phyloP scores from a whole-genome alignment of 306 rosid genomes.

The Acmispon strigosus region DNA sequence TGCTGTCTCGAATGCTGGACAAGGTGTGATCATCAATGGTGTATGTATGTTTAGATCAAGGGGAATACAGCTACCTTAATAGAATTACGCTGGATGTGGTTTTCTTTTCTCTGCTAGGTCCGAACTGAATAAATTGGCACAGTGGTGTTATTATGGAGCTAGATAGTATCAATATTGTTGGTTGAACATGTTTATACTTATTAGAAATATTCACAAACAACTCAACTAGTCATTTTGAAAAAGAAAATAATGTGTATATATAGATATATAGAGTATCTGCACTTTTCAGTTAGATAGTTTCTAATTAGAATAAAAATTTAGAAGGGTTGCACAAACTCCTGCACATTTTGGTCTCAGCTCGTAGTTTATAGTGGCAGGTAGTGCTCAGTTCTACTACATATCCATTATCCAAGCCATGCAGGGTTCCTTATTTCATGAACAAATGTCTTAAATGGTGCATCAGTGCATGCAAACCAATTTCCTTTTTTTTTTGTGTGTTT shows the following conservation, averaged over 20 bases:
- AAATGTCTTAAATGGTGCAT: not conserved
- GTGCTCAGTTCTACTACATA: too few relatives aligned
- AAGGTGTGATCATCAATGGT: not conserved
- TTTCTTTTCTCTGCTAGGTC: not conserved
- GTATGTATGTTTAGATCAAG: conserved; percentile 17
- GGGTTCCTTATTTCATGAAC: not conserved
- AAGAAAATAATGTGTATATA: not conserved
- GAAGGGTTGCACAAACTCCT: not conserved
- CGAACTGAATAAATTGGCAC: conserved; percentile 4
- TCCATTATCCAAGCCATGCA: not conserved
- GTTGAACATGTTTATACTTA: not conserved
- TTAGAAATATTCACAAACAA: not conserved
- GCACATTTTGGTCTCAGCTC: not conserved
- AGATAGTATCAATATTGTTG: conserved; percentile 2
- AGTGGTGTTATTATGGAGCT: not conserved
- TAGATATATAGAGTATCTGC: not conserved
- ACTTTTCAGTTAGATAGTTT: too few relatives aligned
- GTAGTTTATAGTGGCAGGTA: not conserved
- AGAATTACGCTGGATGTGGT: conserved; percentile 5
- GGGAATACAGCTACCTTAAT: not conserved
- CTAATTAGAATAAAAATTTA: too few relatives aligned
- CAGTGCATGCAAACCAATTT: not conserved
- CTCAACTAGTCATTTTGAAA: not conserved
- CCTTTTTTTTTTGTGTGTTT: not conserved
- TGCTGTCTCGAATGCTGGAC: not conserved